Conservation (phyloP, 1,284 basidiomycete genomes). For the Cryptococcus sp. region DNA sequence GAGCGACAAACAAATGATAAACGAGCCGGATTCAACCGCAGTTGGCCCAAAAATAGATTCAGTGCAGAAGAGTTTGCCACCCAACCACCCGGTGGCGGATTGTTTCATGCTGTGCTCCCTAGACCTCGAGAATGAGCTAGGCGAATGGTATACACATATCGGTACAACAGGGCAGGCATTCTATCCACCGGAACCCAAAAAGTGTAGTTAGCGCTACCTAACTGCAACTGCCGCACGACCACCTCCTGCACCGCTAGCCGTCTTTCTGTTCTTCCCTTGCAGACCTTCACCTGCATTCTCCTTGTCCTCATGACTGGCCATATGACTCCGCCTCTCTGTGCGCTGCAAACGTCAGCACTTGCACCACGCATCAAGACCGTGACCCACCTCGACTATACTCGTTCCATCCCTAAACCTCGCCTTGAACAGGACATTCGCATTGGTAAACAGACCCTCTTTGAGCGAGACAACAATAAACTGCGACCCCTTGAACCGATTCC, state of each 20-base stretch:
- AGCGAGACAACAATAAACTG: conserved; percentile 98
- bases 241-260: conserved; percentile 1
- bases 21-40: no score
- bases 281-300: conserved; percentile 20
- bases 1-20: no score
- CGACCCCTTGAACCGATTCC: conserved; percentile 86
- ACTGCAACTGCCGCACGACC: conserved; percentile 3
- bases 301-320: conserved; percentile 19
- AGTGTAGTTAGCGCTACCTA: no score
- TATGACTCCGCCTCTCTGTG: conserved; percentile 21
- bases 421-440: conserved; percentile 93
- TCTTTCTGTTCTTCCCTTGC: conserved; percentile 8
- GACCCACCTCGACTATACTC: conserved; percentile 66
- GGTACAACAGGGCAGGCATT: no score
- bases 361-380: neutral
- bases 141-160: no score
- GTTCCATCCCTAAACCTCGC: conserved; percentile 89
- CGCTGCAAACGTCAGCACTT: conserved; percentile 17
- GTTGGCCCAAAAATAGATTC: no score
- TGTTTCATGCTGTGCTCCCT: no score
- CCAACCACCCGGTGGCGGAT: no score
- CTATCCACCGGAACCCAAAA: no score
- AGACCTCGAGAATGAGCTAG: no score
- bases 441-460: conserved; percentile 96
- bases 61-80: no score